Evolutionary conservation across 352 stramenopile species (phyloP).

Genomic region (Phytophthora sp.): DNA sequence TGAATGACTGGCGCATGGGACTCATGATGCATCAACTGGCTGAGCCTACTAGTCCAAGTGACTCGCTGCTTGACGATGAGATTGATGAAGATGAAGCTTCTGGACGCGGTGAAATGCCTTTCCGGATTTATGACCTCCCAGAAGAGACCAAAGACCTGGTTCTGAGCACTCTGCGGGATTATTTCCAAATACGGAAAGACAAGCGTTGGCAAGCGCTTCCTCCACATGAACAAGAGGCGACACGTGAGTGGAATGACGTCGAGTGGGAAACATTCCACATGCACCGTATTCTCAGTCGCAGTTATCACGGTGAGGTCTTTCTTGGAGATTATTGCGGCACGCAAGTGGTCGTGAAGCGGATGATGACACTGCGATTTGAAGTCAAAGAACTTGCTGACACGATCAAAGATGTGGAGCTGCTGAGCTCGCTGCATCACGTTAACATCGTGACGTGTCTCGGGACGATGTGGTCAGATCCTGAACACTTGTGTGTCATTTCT

Average conservation of each 20-base stretch:
- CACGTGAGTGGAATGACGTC: conserved; percentile 58
- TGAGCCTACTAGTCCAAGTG: conserved; percentile 34
- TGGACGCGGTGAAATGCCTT: conserved; percentile 30
- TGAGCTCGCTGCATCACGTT: conserved; percentile 61
- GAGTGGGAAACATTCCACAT: conserved; percentile 71
- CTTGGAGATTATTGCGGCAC: conserved; percentile 59
- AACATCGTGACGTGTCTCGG: conserved; percentile 75
- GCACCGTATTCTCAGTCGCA: conserved; percentile 65
- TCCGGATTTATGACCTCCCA: conserved; percentile 65
- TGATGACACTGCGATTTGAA: conserved; percentile 71
- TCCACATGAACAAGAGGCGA: conserved; percentile 28
- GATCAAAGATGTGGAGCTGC: conserved; percentile 75
- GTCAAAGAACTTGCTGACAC: conserved; percentile 65
- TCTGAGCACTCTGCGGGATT: conserved; percentile 61
- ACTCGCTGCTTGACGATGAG: conserved; percentile 38
- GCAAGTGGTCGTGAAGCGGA: conserved; percentile 71
- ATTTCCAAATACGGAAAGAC: conserved; percentile 65
- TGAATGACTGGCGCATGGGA: conserved; percentile 74
- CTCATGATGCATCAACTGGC: conserved; percentile 67
- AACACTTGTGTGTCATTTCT: conserved; percentile 72
- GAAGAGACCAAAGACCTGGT: conserved; percentile 66
- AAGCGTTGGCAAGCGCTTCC: conserved; percentile 39
- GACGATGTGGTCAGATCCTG: conserved; percentile 69
- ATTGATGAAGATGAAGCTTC: conserved; percentile 35
- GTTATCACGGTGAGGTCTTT: conserved; percentile 70